Evolutionary conservation across 805 yeast species (phyloP).

Genomic region (Yarrowia porcina): DNA sequence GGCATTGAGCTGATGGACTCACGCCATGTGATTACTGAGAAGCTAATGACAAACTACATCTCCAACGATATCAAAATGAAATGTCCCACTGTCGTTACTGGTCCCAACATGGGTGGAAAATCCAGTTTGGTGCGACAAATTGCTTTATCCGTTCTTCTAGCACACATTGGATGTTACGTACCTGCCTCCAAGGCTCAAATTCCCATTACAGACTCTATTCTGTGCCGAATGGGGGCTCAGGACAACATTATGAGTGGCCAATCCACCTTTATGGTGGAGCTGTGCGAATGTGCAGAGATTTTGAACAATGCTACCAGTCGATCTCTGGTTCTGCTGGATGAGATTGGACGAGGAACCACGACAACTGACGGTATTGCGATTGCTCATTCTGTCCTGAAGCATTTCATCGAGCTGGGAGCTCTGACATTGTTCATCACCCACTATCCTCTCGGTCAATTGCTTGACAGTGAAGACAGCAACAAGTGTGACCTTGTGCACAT

Average conservation of each 20-base stretch:
- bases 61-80: conserved; percentile 46
- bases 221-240: conserved; percentile 51
- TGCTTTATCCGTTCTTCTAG: conserved; percentile 66
- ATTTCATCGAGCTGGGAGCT: conserved; percentile 50
- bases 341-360: conserved; percentile 73
- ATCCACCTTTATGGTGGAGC: conserved; percentile 80
- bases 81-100: conserved; percentile 66
- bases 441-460: conserved; percentile 60
- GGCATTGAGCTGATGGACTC: conserved; percentile 53
- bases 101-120: conserved; percentile 89
- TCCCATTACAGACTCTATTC: conserved; percentile 62
- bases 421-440: conserved; percentile 80
- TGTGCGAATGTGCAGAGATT: conserved; percentile 62
- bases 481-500: conserved; percentile 73
- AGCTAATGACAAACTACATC: conserved; percentile 65
- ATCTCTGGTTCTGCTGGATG: conserved; percentile 67
- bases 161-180: conserved; percentile 72
- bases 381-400: conserved; percentile 67
- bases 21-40: conserved; percentile 66
- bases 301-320: conserved; percentile 48
- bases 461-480: conserved; percentile 47
- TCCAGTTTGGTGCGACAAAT: conserved; percentile 72
- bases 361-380: conserved; percentile 79
- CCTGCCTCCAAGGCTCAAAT: conserved; percentile 62
- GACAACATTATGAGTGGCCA: conserved; percentile 73